phyloP scores from a whole-genome alignment of 805 yeast genomes.

The Candida ficus region DNA sequence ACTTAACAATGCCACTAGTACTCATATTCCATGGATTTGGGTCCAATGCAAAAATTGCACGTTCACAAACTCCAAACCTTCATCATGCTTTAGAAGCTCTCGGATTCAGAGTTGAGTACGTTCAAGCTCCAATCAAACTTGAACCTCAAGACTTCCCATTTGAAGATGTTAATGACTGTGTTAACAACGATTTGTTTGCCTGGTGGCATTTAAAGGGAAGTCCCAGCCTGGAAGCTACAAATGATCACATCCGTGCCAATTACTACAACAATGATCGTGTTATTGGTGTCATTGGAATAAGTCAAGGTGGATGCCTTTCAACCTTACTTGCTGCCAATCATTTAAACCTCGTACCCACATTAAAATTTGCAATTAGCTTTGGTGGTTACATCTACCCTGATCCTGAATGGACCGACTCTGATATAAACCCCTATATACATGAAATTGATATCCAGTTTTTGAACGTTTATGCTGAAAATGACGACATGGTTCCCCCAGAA shows the following conservation, averaged over 20 bases:
- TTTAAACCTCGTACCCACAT: constrained; percentile 1
- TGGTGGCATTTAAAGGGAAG: constrained; percentile 8
- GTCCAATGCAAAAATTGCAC: constrained; percentile 2
- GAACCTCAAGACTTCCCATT: constrained; percentile 4
- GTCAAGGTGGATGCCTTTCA: constrained; percentile 8
- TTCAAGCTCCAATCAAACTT: constrained; percentile 1
- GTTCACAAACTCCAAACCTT: constrained; percentile 1
- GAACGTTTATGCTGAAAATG: constrained; percentile 11
- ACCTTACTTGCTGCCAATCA: constrained; percentile 5
- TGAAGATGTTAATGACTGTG: constrained; percentile 3
- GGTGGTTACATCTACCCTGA: constrained; percentile 5
- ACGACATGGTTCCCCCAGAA: constrained; percentile 9
- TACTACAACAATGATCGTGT: neutral
- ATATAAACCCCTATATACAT: neutral
- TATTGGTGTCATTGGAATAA: constrained; percentile 8
- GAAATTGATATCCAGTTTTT: constrained; percentile 3
- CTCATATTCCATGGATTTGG: constrained; percentile 7
- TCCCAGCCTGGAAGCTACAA: neutral
- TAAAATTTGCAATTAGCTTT: constrained; percentile 6
- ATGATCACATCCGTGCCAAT: neutral
- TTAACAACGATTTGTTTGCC: neutral
- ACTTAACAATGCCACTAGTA: constrained; percentile 5
- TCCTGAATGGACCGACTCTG: neutral
- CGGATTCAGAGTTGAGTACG: constrained; percentile 5
- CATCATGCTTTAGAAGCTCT: neutral